Base-by-base conservation (phyloP, 2,329 filamentous ascomycete genomes). In the Hypomyces perniciosus region DNA sequence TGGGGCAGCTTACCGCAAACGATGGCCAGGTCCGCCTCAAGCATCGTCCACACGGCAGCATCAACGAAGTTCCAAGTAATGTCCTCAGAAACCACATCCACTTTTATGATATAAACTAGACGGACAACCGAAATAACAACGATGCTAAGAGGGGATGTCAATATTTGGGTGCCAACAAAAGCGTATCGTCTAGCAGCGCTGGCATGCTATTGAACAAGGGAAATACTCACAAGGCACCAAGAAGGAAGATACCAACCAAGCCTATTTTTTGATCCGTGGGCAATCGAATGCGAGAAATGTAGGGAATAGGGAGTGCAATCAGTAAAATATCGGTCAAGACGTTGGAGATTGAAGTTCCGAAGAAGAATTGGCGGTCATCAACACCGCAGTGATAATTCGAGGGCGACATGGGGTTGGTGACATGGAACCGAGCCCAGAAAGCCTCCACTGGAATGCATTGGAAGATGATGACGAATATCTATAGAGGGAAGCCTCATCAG, bases 61-160 rank as follows among this genome's bases (percentile, higher is more conserved):
- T 54, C 34, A 13, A 56, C 42, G 38, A 59, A 58, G 29, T 62
- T 58, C 61, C 61, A 63, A 6, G 60, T 64, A 28, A 63, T 56
- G 40, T 64, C 62, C 0, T 42, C 48, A 29, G 50, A 49, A 6
- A 33, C 20, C 5, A 62, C 43, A 12, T 62, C 44, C 4, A 50
- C 50, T 3, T 46, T 13, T 4, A 57, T 40, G 7, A 60, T 50
- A 8, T 45, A 50, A 8, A 45, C n/a, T 1, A 61, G 38, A 27
- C 59, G 49, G 1, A 56, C 41, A 37, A 53, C 40, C 2, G 58
- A 58, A 1, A 61, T 53, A 1, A 55, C 13, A 8, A 51, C 55
- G 20, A 61, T 54, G 10, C 49, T 46, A 8, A 26, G 5, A 26
- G 28, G 8, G 9, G 10, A 5, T 7, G 9, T 43, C 13, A 41